Conservation (phyloP, 371 early-diverging fungal genomes). For the Circinella umbellata region DNA sequence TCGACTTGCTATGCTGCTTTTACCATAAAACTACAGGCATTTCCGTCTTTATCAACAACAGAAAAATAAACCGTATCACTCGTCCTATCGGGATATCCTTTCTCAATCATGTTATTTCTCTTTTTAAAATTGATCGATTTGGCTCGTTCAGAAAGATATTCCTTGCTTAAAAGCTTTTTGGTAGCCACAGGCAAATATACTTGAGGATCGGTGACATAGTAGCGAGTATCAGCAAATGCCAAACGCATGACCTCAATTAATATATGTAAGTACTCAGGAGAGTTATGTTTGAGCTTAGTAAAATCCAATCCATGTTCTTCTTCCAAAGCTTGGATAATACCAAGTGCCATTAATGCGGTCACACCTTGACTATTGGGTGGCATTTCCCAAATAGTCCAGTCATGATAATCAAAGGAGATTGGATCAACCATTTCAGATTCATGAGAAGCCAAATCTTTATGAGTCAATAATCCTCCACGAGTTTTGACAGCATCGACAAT, state of each 20-base stretch:
- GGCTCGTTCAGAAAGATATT: constrained; percentile 65
- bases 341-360: constrained; percentile 75
- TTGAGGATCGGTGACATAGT: constrained; percentile 74
- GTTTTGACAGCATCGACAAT: constrained; percentile 66
- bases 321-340: constrained; percentile 69
- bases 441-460: constrained; percentile 75
- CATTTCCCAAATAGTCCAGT: constrained; percentile 70
- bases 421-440: constrained; percentile 62
- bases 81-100: constrained; percentile 64
- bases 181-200: constrained; percentile 48
- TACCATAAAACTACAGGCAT: constrained; percentile 85
- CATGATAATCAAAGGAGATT: constrained; percentile 70
- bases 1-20: too few species aligned
- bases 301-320: constrained; percentile 44
- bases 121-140: constrained; percentile 54
- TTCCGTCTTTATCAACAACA: constrained; percentile 79
- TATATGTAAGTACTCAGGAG: constrained; percentile 68
- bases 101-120: constrained; percentile 50
- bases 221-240: constrained; percentile 78
- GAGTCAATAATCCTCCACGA: constrained; percentile 74
- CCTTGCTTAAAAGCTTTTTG: constrained; percentile 55
- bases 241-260: constrained; percentile 72
- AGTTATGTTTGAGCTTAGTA: constrained; percentile 54
- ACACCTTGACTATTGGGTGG: constrained; percentile 85
- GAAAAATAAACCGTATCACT: constrained; percentile 82